Percentiles rank a stretch among this genome's conserved stretches.
Conservation (phyloP, 768 basidiomycete genomes). For the Tulasnella sp. region DNA sequence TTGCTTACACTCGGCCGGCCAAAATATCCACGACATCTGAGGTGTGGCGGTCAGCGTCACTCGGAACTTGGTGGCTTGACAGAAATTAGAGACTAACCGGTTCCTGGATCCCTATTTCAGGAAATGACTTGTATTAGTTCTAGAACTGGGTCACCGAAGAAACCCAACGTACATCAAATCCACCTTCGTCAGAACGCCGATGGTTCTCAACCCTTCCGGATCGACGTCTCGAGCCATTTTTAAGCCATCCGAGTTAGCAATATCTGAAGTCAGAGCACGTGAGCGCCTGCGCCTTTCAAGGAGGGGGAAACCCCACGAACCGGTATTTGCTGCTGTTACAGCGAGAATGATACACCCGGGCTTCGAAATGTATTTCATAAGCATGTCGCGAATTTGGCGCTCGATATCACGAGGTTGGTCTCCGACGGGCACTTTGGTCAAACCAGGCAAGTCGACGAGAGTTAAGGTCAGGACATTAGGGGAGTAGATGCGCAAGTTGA, state of each 20-base stretch:
- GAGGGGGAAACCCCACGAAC: neutral
- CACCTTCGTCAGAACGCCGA: constrained; percentile 97
- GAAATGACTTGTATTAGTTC: neutral
- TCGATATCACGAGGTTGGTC: constrained; percentile 97
- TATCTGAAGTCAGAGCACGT: constrained; percentile 43
- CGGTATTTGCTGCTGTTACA: constrained; percentile 83
- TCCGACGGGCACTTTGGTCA: constrained; percentile 68
- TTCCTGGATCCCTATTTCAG: constrained; percentile 79
- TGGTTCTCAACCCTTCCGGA: constrained; percentile 92
- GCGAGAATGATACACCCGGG: constrained; percentile 95
- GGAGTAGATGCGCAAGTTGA: constrained; percentile 95
- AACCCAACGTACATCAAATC: constrained; percentile 77
- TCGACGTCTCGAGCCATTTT: constrained; percentile 96
- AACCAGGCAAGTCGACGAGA: constrained; percentile 41
- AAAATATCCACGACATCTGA: constrained; percentile 97
- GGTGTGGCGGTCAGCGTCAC: neutral
- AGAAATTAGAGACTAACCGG: neutral
- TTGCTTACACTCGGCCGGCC: constrained; percentile 68
- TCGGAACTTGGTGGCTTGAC: neutral
- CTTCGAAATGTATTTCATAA: constrained; percentile 89
- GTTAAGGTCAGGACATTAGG: constrained; percentile 76
- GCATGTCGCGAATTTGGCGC: constrained; percentile 94
- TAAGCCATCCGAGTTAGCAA: constrained; percentile 97
- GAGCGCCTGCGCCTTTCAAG: neutral
- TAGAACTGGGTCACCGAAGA: neutral